Percentiles rank a stretch among this genome's conserved stretches.
phyloP scores from a whole-genome alignment of 2,329 filamentous ascomycete species.

The Celoporthe dispersa region DNA sequence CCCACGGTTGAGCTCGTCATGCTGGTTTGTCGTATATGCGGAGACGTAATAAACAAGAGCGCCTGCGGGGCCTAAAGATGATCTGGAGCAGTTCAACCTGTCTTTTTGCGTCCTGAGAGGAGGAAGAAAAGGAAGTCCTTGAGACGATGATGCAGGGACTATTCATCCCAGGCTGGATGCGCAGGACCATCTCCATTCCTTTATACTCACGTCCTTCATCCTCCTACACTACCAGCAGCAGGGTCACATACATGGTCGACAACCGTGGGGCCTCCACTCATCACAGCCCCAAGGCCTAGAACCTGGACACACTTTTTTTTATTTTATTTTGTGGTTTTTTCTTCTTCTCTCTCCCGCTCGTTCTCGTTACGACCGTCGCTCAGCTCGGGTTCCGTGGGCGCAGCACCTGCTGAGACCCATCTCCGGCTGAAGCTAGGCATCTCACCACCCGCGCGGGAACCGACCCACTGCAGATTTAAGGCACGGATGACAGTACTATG shows the following conservation, averaged over 20 bases:
- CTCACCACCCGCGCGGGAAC: neutral
- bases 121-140: neutral
- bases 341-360: neutral
- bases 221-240: neutral
- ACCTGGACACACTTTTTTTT: neutral
- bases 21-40: neutral
- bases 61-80: too few relatives aligned
- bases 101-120: neutral
- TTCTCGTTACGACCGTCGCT: neutral
- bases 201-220: neutral
- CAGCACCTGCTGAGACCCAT: neutral
- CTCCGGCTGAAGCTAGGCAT: neutral
- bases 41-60: too few relatives aligned
- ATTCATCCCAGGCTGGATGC: neutral
- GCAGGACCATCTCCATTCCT: neutral
- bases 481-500: neutral
- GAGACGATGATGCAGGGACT: neutral
- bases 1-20: slow-evolving; percentile 15
- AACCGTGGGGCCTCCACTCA: neutral
- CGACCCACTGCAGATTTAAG: neutral
- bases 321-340: too few relatives aligned
- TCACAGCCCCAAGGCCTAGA: neutral
- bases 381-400: neutral
- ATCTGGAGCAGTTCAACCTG: too few relatives aligned
- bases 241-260: neutral